Evolutionary conservation across 345 rosid genomes (phyloP).

Genomic region (Eucalyptus guilfoylei): DNA sequence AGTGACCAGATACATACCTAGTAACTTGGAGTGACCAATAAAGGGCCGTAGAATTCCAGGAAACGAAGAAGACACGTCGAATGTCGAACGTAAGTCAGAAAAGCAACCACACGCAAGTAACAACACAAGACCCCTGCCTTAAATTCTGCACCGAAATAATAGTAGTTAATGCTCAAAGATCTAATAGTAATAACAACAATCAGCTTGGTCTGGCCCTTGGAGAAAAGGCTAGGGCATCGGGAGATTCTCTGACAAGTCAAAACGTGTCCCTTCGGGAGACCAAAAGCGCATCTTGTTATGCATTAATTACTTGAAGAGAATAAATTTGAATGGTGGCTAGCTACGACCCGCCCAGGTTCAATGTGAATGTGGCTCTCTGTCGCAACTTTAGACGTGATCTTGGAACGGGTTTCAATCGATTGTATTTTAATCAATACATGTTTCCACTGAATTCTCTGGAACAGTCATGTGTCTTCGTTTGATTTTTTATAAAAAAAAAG

Average conservation of each 20-base stretch:
- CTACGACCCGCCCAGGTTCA: background rate
- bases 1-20: background rate
- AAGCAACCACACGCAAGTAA: background rate
- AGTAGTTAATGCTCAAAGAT: background rate
- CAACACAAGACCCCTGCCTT: background rate
- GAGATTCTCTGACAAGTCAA: background rate
- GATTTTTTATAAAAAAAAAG: background rate
- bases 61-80: background rate
- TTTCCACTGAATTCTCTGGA: background rate
- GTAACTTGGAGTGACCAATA: background rate
- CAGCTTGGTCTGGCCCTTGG: background rate
- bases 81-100: background rate
- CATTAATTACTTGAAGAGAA: background rate
- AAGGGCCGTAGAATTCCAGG: background rate
- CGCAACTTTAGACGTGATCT: background rate
- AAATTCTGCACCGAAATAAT: background rate
- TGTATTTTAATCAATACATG: background rate
- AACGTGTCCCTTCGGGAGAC: background rate
- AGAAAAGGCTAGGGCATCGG: background rate
- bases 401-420: background rate
- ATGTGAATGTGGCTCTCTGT: background rate
- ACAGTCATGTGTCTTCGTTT: background rate
- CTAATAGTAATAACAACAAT: background rate
- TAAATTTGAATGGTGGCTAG: background rate
- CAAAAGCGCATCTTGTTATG: background rate